Percentiles rank a stretch among this genome's conserved stretches.
phyloP scores from a whole-genome alignment of 352 stramenopile genomes.

The Phytophthora hibernalis region DNA sequence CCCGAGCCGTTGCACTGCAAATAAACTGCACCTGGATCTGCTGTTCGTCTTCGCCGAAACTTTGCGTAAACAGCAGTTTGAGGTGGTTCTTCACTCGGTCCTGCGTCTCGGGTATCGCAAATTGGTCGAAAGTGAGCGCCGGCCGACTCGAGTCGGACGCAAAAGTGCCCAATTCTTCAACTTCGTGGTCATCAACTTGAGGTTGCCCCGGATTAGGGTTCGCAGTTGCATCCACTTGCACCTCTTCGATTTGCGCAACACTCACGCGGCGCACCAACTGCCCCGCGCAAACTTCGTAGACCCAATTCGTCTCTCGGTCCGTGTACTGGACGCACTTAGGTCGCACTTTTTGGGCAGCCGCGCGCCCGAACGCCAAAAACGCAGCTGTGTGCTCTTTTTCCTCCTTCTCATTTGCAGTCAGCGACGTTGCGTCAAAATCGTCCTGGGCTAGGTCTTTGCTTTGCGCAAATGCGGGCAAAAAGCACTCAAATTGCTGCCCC shows the following conservation, averaged over 20 bases:
- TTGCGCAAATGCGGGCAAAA: slow-evolving; percentile 55
- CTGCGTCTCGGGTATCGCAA: slow-evolving; percentile 52
- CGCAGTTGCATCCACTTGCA: slow-evolving; percentile 26
- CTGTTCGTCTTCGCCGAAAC: slow-evolving; percentile 38
- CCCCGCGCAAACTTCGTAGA: slow-evolving; percentile 75
- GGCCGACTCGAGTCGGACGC: slow-evolving; percentile 38
- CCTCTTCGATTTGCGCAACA: slow-evolving; percentile 27
- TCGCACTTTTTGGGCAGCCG: slow-evolving; percentile 60
- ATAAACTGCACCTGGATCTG: slow-evolving; percentile 75
- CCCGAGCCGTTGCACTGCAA: slow-evolving; percentile 53
- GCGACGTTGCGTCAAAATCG: background rate
- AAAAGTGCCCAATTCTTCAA: slow-evolving; percentile 53
- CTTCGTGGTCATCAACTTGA: slow-evolving; percentile 27
- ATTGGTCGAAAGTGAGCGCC: slow-evolving; percentile 53
- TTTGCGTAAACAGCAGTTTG: slow-evolving; percentile 75
- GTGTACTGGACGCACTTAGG: slow-evolving; percentile 74
- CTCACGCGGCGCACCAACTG: slow-evolving; percentile 63
- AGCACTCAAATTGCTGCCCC: slow-evolving; percentile 78
- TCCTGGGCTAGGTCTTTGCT: background rate
- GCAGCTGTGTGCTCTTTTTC: slow-evolving; percentile 8
- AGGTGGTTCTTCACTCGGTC: slow-evolving; percentile 45
- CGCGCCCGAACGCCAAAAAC: slow-evolving; percentile 62
- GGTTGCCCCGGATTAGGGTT: slow-evolving; percentile 3
- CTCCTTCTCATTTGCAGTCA: slow-evolving; percentile 14
- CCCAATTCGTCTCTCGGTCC: slow-evolving; percentile 52